A percentile compares a stretch with the other conserved stretches of the same genome.
Conservation (phyloP, 306 rosid genomes). For the Quercus parvula region DNA sequence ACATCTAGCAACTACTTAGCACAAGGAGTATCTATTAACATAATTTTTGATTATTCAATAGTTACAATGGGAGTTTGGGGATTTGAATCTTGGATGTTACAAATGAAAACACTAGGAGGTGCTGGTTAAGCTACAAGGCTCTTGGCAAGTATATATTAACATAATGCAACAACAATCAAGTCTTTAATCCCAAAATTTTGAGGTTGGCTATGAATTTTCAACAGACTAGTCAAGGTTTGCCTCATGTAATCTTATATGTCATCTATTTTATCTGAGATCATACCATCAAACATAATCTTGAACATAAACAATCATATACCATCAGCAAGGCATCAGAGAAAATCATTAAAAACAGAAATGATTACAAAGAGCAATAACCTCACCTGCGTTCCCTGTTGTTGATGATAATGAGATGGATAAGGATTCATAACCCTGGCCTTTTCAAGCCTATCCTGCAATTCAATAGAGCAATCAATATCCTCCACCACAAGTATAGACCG, state of each 20-base stretch:
- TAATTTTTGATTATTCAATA: not conserved
- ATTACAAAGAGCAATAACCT: not conserved
- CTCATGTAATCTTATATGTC: too few species aligned
- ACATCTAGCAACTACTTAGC: not conserved
- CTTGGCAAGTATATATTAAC: too few species aligned
- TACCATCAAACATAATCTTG: not conserved
- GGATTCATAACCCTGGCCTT: not conserved
- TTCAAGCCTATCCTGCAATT: constrained; percentile 5
- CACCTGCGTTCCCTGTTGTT: not conserved
- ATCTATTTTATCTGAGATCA: too few species aligned
- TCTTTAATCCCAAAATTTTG: too few species aligned
- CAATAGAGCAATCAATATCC: constrained; percentile 26
- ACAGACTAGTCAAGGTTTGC: too few species aligned
- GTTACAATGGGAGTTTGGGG: too few species aligned
- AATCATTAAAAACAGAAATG: not conserved
- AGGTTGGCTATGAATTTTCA: too few species aligned
- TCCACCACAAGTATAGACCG: constrained; percentile 29
- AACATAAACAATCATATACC: not conserved
- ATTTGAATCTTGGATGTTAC: too few species aligned
- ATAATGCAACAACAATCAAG: too few species aligned
- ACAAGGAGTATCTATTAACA: not conserved
- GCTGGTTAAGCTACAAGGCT: too few species aligned
- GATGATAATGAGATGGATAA: not conserved
- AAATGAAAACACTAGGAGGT: too few species aligned
- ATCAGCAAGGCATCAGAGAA: not conserved